Conservation (phyloP, 768 basidiomycete genomes). For the Pisolithus sp. region DNA sequence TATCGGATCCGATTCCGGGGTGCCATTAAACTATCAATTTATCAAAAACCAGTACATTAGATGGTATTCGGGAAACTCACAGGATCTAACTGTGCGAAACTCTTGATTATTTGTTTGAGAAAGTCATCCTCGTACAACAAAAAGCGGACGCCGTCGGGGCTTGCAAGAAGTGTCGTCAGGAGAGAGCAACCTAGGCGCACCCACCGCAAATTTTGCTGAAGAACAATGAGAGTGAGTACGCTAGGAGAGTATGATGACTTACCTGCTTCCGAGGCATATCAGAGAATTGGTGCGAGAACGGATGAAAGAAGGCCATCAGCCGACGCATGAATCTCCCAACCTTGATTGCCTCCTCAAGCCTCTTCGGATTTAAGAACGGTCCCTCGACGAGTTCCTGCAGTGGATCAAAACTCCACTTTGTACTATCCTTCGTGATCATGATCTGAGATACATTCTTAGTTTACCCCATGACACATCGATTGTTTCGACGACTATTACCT, state of each 20-base stretch:
- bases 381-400: slow-evolving; percentile 89
- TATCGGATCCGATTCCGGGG: slow-evolving; percentile 67
- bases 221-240: background rate
- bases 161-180: slow-evolving; percentile 75
- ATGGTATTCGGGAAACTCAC: slow-evolving; percentile 32
- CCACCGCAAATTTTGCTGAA: slow-evolving; percentile 75
- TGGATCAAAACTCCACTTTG: slow-evolving; percentile 89
- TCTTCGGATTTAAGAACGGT: slow-evolving; percentile 81
- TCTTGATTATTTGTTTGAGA: slow-evolving; percentile 72
- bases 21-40: slow-evolving; percentile 55
- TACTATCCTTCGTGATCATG: slow-evolving; percentile 79
- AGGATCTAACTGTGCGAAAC: slow-evolving; percentile 90
- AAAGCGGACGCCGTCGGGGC: slow-evolving; percentile 78
- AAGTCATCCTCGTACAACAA: slow-evolving; percentile 79
- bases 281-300: slow-evolving; percentile 82
- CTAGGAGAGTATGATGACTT: slow-evolving; percentile 1
- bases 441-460: slow-evolving; percentile 44
- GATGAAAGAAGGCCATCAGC: slow-evolving; percentile 91
- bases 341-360: slow-evolving; percentile 92
- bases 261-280: slow-evolving; percentile 71
- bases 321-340: slow-evolving; percentile 85
- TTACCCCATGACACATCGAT: background rate
- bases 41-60: background rate
- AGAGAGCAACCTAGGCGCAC: slow-evolving; percentile 78
- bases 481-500: slow-evolving; percentile 39